Conservation (phyloP, 208 protist species). For the Wallacemonas sp. region DNA sequence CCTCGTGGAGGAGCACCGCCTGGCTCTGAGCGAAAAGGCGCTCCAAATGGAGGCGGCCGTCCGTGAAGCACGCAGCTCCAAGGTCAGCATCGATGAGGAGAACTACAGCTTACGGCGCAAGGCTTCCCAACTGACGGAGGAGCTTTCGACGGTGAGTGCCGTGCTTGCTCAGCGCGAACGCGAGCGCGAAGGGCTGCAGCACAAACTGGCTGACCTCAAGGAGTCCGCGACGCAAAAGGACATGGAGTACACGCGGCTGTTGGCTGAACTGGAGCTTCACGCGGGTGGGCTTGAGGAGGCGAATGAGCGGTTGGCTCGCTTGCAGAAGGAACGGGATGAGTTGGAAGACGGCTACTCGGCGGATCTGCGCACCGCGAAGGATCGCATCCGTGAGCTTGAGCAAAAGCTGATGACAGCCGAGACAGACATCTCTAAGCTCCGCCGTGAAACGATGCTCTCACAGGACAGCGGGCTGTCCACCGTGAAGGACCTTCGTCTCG, state of each 20-base stretch:
- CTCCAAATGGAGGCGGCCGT: slow-evolving; percentile 66
- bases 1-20: slow-evolving; percentile 68
- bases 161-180: slow-evolving; percentile 74
- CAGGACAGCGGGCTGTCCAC: slow-evolving; percentile 38
- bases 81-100: slow-evolving; percentile 70
- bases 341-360: slow-evolving; percentile 59
- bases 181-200: slow-evolving; percentile 41
- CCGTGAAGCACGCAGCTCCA: slow-evolving; percentile 62
- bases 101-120: slow-evolving; percentile 72
- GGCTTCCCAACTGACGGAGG: slow-evolving; percentile 53
- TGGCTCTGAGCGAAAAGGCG: slow-evolving; percentile 67
- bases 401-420: slow-evolving; percentile 44
- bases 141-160: slow-evolving; percentile 62
- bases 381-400: slow-evolving; percentile 52
- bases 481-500: slow-evolving; percentile 41
- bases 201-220: slow-evolving; percentile 29
- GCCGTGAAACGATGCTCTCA: slow-evolving; percentile 47
- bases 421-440: slow-evolving; percentile 42
- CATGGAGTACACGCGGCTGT: slow-evolving; percentile 48
- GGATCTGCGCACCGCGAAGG: slow-evolving; percentile 59
- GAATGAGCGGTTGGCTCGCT: slow-evolving; percentile 48
- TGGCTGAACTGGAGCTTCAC: slow-evolving; percentile 46
- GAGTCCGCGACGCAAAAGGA: slow-evolving; percentile 24
- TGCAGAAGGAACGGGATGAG: slow-evolving; percentile 55
- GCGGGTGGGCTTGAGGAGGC: slow-evolving; percentile 47